Evolutionary conservation across 2,329 filamentous ascomycete genomes (phyloP), one percentile per base, ranked within the genome.

Genomic region (Pseudogymnoascus pannorum): DNA sequence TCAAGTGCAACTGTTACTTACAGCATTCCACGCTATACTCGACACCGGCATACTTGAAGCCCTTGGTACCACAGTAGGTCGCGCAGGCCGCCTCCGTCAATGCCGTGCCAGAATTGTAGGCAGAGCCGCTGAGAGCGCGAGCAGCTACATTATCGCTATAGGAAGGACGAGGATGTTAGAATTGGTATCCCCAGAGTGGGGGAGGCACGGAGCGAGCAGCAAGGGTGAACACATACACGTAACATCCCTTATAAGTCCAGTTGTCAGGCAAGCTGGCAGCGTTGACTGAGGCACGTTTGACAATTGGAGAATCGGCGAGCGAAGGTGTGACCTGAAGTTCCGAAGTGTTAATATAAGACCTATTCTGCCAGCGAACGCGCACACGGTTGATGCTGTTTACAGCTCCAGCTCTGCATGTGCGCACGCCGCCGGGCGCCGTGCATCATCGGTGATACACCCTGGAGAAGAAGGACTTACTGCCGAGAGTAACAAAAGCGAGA

Each of bases 21-120:
- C 69, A 71, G 59, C 69, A 72, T 61, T 71, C 62, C 18, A 35
- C 38, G 12, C 63, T 61, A 20, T 69, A 72, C 62, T 71, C 70
- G 3, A 65, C 66, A 14, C 69, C 70, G 2, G 70, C 69, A 59
- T 67, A 70, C 12, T 64, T 66, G 58, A 65, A 68, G 3, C 63
- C 65, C 3, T 59, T 51, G 4, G 48, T 57, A 14, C 48, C 63
- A 60, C 69, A 72, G 57, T 67, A 71, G 7, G 63, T 14, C 8
- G 40, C 42, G 48, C 70, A 71, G 14, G 63, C 60, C 35, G 68
- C 67, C n/a, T 64, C 62, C 0, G 70, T 72, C 67, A 68, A 68
- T n/a, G n/a, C n/a, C 14, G 62, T 58, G 58, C 22, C 62, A 57
- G 64, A 63, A 7, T 44, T 48, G 24, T 67, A 70, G 12, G 61